phyloP scores from a whole-genome alignment of 2,329 filamentous ascomycete genomes.

The Fusarium tupiense region DNA sequence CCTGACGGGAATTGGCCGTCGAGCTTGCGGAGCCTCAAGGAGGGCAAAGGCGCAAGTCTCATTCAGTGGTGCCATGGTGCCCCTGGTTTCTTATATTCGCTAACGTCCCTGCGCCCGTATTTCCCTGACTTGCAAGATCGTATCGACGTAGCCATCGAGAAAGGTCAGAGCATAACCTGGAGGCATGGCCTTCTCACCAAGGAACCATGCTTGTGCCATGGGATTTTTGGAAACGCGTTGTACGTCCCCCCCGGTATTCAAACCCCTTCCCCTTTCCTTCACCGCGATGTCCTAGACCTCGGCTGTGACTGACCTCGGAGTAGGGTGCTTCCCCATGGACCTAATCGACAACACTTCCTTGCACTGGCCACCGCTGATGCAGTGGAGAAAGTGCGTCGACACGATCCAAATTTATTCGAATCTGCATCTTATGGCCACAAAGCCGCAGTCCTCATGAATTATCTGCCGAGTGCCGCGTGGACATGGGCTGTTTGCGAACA shows the following conservation, averaged over 20 bases:
- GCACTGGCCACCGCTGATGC: constrained; percentile 66
- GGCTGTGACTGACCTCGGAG: constrained; percentile 32
- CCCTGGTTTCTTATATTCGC: constrained; percentile 68
- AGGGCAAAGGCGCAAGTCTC: constrained; percentile 53
- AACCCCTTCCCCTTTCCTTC: constrained; percentile 54
- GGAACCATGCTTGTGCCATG: constrained; percentile 72
- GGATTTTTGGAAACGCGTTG: constrained; percentile 72
- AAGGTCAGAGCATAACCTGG: constrained; percentile 63
- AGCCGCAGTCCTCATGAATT: constrained; percentile 47
- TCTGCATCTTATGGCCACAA: constrained; percentile 50
- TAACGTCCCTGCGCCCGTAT: constrained; percentile 63
- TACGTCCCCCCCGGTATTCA: constrained; percentile 51
- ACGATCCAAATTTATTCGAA: constrained; percentile 48
- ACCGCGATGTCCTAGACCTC: constrained; percentile 14
- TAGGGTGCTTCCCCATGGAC: constrained; percentile 47
- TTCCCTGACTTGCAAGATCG: constrained; percentile 64
- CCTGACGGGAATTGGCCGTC: constrained; percentile 72
- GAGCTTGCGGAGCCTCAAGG: constrained; percentile 56
- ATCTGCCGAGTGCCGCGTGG: constrained; percentile 52
- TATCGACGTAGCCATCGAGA: constrained; percentile 63
- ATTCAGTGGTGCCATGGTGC: constrained; percentile 76
- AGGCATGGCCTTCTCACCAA: constrained; percentile 69
- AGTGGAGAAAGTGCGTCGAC: constrained; percentile 56
- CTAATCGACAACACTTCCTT: constrained; percentile 63
- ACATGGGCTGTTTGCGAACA: constrained; percentile 49